Evolutionary conservation across 129 eudicot species (phyloP).

Genomic region (Helichrysum umbraculigerum): DNA sequence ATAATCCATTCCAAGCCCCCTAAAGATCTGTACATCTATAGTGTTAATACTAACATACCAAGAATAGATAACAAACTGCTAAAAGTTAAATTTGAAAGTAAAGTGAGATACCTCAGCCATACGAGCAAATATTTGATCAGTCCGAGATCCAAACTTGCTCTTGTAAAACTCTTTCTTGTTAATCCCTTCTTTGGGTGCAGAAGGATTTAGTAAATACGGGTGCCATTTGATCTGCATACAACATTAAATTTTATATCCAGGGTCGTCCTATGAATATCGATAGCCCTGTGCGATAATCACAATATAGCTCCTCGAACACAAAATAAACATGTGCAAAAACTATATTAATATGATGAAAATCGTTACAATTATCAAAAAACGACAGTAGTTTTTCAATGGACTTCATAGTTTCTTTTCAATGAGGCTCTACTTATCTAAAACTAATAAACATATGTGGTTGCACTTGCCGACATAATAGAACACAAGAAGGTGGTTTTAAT

Average conservation of each 20-base stretch:
- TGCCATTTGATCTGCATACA: conserved; percentile 76
- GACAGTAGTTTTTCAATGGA: not conserved
- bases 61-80: not conserved
- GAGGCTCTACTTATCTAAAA: no score
- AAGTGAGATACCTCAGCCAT: conserved; percentile 62
- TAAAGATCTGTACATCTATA: conserved; percentile 58
- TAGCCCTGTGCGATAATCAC: not conserved
- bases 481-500: not conserved
- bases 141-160: conserved; percentile 65
- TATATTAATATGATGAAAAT: no score
- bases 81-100: not conserved
- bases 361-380: not conserved
- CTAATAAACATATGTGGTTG: not conserved
- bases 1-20: conserved; percentile 71
- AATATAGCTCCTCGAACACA: not conserved
- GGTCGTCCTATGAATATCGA: no score
- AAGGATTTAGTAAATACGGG: conserved; percentile 80
- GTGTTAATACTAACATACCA: not conserved
- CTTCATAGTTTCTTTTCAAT: not conserved
- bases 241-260: no score
- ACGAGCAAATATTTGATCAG: conserved; percentile 57
- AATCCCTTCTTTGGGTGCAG: conserved; percentile 82
- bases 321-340: not conserved
- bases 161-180: conserved; percentile 66
- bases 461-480: not conserved